These are phyloP conservation scores for Cyclaneusma minus DNA, from an alignment of 2,329 filamentous ascomycete genomes.

Conservation along the genomic window DNA sequence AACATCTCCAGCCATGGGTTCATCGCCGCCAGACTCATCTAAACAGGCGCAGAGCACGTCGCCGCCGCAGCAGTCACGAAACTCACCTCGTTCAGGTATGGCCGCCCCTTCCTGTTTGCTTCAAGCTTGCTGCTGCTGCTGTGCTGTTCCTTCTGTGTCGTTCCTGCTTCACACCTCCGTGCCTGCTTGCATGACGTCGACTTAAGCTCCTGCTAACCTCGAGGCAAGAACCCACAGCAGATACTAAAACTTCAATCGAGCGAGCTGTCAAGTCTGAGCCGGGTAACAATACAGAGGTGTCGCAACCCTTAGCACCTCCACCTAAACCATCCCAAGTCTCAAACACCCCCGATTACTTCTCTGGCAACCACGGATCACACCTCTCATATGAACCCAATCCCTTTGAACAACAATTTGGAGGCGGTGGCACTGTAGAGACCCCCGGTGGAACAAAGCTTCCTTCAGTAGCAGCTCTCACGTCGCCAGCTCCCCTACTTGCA, in stretches of 20 bases:
- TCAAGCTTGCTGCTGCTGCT: too few relatives aligned
- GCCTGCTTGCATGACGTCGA: too few relatives aligned
- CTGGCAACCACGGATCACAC: conserved; percentile 30
- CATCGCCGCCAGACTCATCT: too few relatives aligned
- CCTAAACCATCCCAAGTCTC: conserved; percentile 44
- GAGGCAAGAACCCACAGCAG: conserved; percentile 20
- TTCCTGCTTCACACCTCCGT: too few relatives aligned
- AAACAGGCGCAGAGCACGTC: too few relatives aligned
- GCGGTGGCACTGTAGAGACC: conserved; percentile 47
- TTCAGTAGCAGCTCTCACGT: conserved; percentile 79
- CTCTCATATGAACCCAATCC: conserved; percentile 82
- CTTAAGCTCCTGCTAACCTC: conserved; percentile 29
- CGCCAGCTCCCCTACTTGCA: conserved; percentile 66
- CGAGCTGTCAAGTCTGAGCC: conserved; percentile 30
- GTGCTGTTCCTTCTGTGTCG: too few relatives aligned
- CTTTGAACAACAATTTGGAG: conserved; percentile 86
- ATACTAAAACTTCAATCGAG: too few relatives aligned
- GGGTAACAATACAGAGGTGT: conserved; percentile 37
- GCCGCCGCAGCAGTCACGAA: too few relatives aligned
- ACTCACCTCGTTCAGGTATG: too few relatives aligned
- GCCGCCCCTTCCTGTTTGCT: too few relatives aligned
- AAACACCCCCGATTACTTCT: conserved; percentile 56
- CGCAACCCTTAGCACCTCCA: conserved; percentile 55
- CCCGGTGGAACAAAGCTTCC: conserved; percentile 74
- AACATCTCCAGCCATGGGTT: too few relatives aligned